Evolutionary conservation across 306 rosid species (phyloP), one percentile per base, ranked within the genome.

Genomic region (Coriaria nepalensis): DNA sequence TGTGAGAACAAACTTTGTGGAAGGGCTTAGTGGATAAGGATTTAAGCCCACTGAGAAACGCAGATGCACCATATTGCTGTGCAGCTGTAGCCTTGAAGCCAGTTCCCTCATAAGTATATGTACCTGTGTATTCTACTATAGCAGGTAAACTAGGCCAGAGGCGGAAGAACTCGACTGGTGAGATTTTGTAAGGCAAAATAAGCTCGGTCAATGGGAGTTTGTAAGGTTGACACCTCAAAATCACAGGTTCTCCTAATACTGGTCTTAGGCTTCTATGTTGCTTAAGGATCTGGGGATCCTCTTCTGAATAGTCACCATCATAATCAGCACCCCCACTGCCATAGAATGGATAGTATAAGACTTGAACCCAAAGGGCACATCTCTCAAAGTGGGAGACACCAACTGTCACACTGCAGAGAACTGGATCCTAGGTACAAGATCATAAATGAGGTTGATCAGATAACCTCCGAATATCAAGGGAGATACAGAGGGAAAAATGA

Each of bases 81-180:
- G 98, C 98, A 47, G 98, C 98, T 9, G 95, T 85, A 63, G 98
- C 98, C 73, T 71, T 73, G 72, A 90, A 82, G 58, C 98, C 98
- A 73, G 96, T 90, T 56, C 98, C 98, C 81, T 90, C 98, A 2
- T 90, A 90, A 36, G 78, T 90, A 65, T 90, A 90, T n/a, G 93
- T 85, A 50, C 98, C 95, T 47, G 95, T 82, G 70, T 75, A 81
- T 73, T 85, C 98, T 13, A 90, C 60, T 49, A 85, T 61, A 46
- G 98, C 94, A 6, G 98, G 98, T 68, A 90, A 73, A 76, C 98
- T 82, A 50, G 95, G 98, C 98, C 98, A 90, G 9, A 90, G 79
- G 39, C 95, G 95, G 67, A 90, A 90, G 61, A 81, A 90, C 57
- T 90, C 98, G 33, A 90, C 98, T 4, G 94, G 98, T 40, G 98